Evolutionary conservation across 2,329 filamentous ascomycete species (phyloP).

Genomic region (Ascochyta pisi): DNA sequence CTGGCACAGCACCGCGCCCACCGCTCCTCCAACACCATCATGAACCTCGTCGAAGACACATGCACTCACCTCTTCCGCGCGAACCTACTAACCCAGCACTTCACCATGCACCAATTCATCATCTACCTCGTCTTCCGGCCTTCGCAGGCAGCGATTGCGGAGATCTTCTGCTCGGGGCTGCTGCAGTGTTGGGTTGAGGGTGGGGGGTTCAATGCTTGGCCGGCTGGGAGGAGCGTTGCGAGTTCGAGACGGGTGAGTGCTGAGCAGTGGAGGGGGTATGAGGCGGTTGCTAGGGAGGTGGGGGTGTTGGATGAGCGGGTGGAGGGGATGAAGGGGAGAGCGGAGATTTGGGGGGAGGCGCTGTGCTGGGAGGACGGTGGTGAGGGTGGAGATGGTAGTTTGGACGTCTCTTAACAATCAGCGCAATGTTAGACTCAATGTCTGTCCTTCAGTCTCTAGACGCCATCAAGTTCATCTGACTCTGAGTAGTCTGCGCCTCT

Average conservation of each 20-base stretch:
- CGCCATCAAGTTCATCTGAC: too few relatives aligned
- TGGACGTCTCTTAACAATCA: background rate
- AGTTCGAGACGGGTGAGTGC: constrained; percentile 22
- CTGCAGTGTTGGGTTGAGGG: constrained; percentile 39
- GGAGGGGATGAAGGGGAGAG: constrained; percentile 19
- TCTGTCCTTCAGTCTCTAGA: too few relatives aligned
- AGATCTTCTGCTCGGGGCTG: constrained; percentile 40
- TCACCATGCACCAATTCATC: constrained; percentile 36
- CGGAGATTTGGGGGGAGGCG: constrained; percentile 29
- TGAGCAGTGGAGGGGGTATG: constrained; percentile 25
- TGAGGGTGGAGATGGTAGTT: constrained; percentile 3
- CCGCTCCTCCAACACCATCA: constrained; percentile 36
- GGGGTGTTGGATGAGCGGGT: constrained; percentile 23
- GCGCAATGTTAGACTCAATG: background rate
- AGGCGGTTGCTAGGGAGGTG: constrained; percentile 14
- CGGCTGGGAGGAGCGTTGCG: constrained; percentile 34
- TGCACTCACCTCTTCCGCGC: constrained; percentile 24
- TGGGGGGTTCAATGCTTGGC: constrained; percentile 40
- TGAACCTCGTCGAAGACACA: constrained; percentile 42
- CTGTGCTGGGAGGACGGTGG: constrained; percentile 23
- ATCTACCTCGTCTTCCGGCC: constrained; percentile 37
- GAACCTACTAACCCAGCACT: constrained; percentile 20
- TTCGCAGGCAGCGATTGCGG: constrained; percentile 34
- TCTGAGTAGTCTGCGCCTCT: too few relatives aligned
- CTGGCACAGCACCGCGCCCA: constrained; percentile 33